Base-by-base conservation (phyloP, 768 basidiomycete genomes). In the Agaricus blazei region DNA sequence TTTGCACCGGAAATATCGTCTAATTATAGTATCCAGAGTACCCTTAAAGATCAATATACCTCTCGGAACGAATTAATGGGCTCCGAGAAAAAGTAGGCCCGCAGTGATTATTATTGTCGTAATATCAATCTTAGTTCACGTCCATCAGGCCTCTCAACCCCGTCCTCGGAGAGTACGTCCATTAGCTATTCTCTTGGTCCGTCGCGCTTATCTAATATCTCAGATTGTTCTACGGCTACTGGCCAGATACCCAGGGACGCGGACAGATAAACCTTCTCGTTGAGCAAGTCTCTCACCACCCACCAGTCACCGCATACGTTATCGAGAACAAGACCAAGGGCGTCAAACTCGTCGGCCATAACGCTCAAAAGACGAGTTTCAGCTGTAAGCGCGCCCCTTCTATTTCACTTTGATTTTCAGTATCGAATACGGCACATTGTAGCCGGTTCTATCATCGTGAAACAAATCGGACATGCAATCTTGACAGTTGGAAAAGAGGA, bases 221-320 rank as follows among this genome's bases (percentile, higher is more conserved):
- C 62, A 89, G 88, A 65, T 74, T 90, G 27, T 98, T 98, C 71
- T 94, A 92, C 58, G 94, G 93, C 37, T 70, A 76, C 57, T 98
- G 94, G 94, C 90, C 94, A 2, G 83, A 88, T 67, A 68, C 73
- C 48, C 74, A 79, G 57, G 82, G 81, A 3, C 84, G 88, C 37
- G 93, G 93, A n/a, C 75, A 84, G 67, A 95, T 92, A 3, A 77
- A 79, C 40, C 80, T 98, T 29, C 81, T 89, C 40, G 93, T 95
- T 3, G 94, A 98, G 71, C 94, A 98, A 66, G 96, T 98, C 46
- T 98, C 96, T 23, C 96, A 99, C 66, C 96, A 99, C 65, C 88
- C 90, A 1, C 88, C 90, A 7, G 86, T 91, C 63, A 91, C 90
- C 42, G 91, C 86, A 24, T 96, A 94, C 70, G 79, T 83, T 68